phyloP scores from a whole-genome alignment of 1,139 yeast genomes.

The Saccharomycopsis hybrid region DNA sequence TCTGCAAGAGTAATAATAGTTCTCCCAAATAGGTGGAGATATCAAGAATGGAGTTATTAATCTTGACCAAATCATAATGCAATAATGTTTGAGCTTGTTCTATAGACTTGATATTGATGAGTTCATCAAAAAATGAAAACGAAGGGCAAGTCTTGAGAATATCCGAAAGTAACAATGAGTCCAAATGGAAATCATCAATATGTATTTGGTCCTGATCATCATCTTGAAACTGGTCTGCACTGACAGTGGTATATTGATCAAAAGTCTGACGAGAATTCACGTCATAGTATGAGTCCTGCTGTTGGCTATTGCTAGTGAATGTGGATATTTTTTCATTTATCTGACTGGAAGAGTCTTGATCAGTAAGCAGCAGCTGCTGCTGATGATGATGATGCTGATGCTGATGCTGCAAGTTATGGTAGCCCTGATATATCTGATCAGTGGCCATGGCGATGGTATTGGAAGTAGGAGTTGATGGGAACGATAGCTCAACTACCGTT shows the following conservation, averaged over 20 bases:
- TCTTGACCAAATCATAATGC: constrained; percentile 33
- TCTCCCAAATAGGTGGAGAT: constrained; percentile 31
- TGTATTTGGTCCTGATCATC: background rate
- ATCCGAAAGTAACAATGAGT: constrained; percentile 23
- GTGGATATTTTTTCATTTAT: constrained; percentile 6
- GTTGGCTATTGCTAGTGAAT: constrained; percentile 5
- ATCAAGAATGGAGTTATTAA: constrained; percentile 33
- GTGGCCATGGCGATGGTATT: no score
- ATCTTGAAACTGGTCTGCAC: background rate
- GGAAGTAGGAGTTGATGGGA: no score
- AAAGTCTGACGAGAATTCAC: constrained; percentile 9
- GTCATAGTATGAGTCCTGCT: constrained; percentile 8
- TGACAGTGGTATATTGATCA: background rate
- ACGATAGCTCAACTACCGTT: no score
- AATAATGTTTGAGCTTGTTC: constrained; percentile 25
- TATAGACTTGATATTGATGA: constrained; percentile 28
- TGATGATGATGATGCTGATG: background rate
- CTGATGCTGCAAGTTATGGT: no score
- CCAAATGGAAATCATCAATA: constrained; percentile 13
- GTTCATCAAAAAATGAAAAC: constrained; percentile 34
- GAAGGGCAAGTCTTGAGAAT: constrained; percentile 27
- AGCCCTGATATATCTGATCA: no score
- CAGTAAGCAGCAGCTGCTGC: background rate
- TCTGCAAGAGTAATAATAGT: constrained; percentile 21
- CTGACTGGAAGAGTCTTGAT: constrained; percentile 2